These are phyloP conservation scores for Phytopythium chamaehyphon DNA, from an alignment of 352 stramenopile species.

Conservation along the genomic window DNA sequence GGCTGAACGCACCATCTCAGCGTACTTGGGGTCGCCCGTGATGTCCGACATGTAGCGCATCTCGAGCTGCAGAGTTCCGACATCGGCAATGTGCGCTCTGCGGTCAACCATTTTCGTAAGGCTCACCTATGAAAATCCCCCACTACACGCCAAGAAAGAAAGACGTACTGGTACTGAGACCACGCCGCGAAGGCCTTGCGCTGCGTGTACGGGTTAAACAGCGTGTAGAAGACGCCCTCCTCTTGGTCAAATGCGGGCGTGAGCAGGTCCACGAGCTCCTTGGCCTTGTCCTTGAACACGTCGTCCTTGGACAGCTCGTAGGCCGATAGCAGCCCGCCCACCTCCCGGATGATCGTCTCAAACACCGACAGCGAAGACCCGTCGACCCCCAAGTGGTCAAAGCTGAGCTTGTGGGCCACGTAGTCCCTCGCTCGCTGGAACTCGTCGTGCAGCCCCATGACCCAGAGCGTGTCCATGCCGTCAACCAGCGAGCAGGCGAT, in stretches of 20 bases:
- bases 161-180: slow-evolving; percentile 29
- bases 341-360: slow-evolving; percentile 98
- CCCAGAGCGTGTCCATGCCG: slow-evolving; percentile 95
- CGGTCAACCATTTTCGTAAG: too few species aligned
- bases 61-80: slow-evolving; percentile 85
- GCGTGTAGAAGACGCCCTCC: slow-evolving; percentile 89
- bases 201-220: slow-evolving; percentile 86
- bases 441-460: slow-evolving; percentile 94
- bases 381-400: slow-evolving; percentile 66
- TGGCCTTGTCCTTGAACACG: slow-evolving; percentile 91
- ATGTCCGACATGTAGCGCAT: slow-evolving; percentile 75
- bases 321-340: slow-evolving; percentile 95
- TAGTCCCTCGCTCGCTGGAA: slow-evolving; percentile 90
- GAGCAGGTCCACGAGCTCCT: slow-evolving; percentile 91
- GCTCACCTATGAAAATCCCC: neutral
- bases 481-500: slow-evolving; percentile 93
- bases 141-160: neutral
- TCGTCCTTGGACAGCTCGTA: slow-evolving; percentile 89
- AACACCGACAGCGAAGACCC: slow-evolving; percentile 91
- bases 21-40: slow-evolving; percentile 75
- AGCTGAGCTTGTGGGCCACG: slow-evolving; percentile 76
- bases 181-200: slow-evolving; percentile 34
- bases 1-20: slow-evolving; percentile 32
- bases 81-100: slow-evolving; percentile 73
- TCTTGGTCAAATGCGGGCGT: slow-evolving; percentile 86